Conservation (phyloP, 768 basidiomycete genomes). For the Phanerodontia chrysosporium region DNA sequence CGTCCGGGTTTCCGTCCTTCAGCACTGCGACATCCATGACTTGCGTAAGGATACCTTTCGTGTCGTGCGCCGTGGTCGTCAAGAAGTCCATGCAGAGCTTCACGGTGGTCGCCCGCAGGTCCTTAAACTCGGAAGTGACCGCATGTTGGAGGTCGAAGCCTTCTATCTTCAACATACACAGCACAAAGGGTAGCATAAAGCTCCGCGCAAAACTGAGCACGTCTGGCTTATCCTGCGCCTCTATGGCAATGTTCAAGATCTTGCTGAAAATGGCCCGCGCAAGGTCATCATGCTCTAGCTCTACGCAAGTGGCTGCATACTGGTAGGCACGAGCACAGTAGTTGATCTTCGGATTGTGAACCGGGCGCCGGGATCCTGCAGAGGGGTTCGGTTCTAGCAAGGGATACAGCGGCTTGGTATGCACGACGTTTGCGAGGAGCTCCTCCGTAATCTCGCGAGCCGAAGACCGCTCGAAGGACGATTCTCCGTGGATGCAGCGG, state of each 20-base stretch:
- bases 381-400: not conserved
- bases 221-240: no score
- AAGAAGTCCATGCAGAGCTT: not conserved
- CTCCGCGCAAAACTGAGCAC: not conserved
- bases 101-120: not conserved
- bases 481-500: no score
- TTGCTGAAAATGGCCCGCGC: no score
- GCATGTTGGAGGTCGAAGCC: no score
- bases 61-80: not conserved
- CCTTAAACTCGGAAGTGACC: not conserved
- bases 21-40: not conserved
- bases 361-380: not conserved
- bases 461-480: not conserved
- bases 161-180: not conserved
- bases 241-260: no score
- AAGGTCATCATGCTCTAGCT: no score
- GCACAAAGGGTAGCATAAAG: slow-evolving; percentile 1
- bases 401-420: not conserved
- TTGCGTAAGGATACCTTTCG: not conserved
- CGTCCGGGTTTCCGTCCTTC: not conserved
- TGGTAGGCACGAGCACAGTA: no score
- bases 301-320: no score
- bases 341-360: no score
- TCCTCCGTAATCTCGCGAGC: not conserved
- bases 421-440: not conserved